These are phyloP conservation scores for Glycyrrhiza uralensis DNA, from an alignment of 306 rosid species.

Conservation along the genomic window DNA sequence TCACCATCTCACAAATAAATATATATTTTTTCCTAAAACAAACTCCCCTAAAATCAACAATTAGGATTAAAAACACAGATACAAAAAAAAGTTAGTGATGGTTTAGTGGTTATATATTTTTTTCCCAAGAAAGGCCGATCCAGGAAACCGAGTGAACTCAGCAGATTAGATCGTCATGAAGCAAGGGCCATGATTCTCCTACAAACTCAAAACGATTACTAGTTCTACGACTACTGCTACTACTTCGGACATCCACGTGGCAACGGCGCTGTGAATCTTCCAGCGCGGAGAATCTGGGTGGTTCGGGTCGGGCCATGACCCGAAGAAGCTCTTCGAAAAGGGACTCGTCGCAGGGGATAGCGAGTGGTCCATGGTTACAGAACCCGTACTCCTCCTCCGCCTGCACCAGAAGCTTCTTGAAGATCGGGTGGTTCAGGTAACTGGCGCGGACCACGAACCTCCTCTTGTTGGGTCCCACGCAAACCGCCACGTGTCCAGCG, in stretches of 20 bases:
- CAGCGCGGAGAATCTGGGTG: conserved; percentile 20
- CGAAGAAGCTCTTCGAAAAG: conserved; percentile 65
- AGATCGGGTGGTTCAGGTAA: conserved; percentile 84
- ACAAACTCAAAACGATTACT: conserved; percentile 1
- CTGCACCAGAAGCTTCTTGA: conserved; percentile 62
- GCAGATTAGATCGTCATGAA: conserved; percentile 46
- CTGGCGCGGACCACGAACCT: conserved; percentile 73
- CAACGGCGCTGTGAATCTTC: conserved; percentile 55
- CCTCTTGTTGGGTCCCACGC: conserved; percentile 62
- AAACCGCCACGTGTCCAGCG: conserved; percentile 79
- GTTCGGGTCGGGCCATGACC: conserved; percentile 46
- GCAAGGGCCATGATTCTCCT: conserved; percentile 80
- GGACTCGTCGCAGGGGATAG: conserved; percentile 78
- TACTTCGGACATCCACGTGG: conserved; percentile 50
- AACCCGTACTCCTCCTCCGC: conserved; percentile 97
- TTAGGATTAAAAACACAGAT: background rate
- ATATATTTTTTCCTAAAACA: background rate
- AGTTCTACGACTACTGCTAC: too few relatives aligned
- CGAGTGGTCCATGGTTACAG: conserved; percentile 69
- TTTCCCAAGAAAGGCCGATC: background rate
- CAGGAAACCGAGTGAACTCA: conserved; percentile 4
- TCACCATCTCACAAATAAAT: background rate
- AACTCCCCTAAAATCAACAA: conserved; percentile 8
- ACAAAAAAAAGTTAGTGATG: background rate
- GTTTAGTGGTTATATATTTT: background rate